Percentiles rank a stretch among this genome's conserved stretches.
Conservation (phyloP, 2,329 filamentous ascomycete species). For the Colletotrichum caudatum region DNA sequence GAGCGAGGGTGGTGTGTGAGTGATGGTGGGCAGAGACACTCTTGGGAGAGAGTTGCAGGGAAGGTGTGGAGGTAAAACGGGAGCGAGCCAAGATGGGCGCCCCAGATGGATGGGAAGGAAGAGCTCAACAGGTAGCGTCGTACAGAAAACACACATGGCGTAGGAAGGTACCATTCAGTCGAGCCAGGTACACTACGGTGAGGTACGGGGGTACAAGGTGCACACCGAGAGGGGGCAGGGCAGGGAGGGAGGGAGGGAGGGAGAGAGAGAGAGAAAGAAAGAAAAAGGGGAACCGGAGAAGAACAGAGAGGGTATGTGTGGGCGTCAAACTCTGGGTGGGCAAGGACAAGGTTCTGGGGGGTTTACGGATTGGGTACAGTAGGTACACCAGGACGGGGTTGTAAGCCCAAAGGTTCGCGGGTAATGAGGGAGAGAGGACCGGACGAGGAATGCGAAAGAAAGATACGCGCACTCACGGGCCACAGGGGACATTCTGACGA, state of each 20-base stretch:
- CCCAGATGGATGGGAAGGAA: conserved; percentile 34
- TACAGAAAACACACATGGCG: conserved; percentile 9
- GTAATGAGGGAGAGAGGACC: conserved; percentile 8
- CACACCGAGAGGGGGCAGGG: not conserved
- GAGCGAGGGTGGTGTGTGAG: not conserved
- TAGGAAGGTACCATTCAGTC: not conserved
- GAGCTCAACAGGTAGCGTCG: not conserved
- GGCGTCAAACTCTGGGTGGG: not conserved
- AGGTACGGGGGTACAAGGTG: conserved; percentile 1
- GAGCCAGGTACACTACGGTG: not conserved
- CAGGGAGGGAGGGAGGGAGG: too few species aligned
- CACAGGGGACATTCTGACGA: not conserved
- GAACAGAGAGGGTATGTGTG: conserved; percentile 3
- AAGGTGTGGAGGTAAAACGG: conserved; percentile 39
- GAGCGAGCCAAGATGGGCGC: conserved; percentile 39
- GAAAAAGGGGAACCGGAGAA: not conserved
- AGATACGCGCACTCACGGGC: conserved; percentile 13
- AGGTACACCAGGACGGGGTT: conserved; percentile 3
- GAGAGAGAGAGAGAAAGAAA: too few species aligned
- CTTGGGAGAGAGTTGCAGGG: conserved; percentile 22
- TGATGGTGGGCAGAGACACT: not conserved
- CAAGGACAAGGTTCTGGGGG: not conserved
- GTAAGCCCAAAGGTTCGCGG: conserved; percentile 14
- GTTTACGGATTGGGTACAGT: not conserved
- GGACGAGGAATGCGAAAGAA: conserved; percentile 24